Conservation (phyloP, 2,329 filamentous ascomycete species). For the Epichloe aotearoae region DNA sequence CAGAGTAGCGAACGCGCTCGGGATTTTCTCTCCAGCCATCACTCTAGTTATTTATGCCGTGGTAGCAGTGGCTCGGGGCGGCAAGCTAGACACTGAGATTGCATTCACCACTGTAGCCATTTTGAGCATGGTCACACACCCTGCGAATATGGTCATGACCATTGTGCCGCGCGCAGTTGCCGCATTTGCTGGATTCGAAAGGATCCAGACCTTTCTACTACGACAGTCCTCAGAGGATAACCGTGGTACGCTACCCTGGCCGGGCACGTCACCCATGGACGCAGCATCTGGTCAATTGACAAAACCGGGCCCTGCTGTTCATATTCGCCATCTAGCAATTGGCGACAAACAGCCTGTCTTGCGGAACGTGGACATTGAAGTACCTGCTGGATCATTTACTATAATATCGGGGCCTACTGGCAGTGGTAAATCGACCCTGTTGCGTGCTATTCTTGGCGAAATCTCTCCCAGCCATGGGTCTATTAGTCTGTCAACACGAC, state of each 20-base stretch:
- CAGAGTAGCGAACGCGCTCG: constrained; percentile 25
- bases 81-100: constrained; percentile 19
- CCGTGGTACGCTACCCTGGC: constrained; percentile 1
- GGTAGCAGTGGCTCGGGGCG: constrained; percentile 11
- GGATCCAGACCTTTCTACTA: constrained; percentile 24
- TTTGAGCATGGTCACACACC: constrained; percentile 26
- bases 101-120: constrained; percentile 28
- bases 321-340: no score
- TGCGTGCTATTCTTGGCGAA: constrained; percentile 11
- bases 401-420: constrained; percentile 16
- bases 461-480: constrained; percentile 1
- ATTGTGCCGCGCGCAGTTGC: constrained; percentile 21
- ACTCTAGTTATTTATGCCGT: constrained; percentile 24
- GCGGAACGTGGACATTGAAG: background rate
- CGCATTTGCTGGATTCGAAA: constrained; percentile 21
- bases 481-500: constrained; percentile 1
- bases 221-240: constrained; percentile 5
- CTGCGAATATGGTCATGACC: constrained; percentile 31
- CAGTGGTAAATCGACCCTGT: constrained; percentile 15
- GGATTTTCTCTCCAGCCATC: constrained; percentile 26
- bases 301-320: no score
- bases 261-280: background rate
- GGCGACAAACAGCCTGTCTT: no score
- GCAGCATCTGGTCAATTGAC: no score
- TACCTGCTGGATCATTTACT: constrained; percentile 9